A percentile compares a stretch with the other conserved stretches of the same genome.
phyloP scores from a whole-genome alignment of 257 asterid genomes.

The Sherardia arvensis region DNA sequence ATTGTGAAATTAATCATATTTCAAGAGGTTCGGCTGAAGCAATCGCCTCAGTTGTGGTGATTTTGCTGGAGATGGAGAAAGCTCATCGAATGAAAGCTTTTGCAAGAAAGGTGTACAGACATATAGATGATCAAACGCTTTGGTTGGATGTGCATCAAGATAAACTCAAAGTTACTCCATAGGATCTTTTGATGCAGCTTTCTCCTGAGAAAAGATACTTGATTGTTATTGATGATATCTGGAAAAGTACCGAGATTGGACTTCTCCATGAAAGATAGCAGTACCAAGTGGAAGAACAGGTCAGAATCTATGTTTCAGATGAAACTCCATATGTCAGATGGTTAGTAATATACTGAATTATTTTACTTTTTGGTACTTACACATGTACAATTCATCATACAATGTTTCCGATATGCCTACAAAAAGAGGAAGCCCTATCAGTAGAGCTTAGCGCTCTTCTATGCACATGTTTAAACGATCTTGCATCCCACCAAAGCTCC shows the following conservation, averaged over 20 bases:
- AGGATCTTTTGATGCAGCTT: constrained; percentile 12
- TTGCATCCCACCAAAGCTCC: too few relatives aligned
- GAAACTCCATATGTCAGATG: background rate
- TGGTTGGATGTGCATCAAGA: constrained; percentile 8
- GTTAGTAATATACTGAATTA: background rate
- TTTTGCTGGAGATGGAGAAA: constrained; percentile 2
- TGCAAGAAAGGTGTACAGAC: constrained; percentile 6
- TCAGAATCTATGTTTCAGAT: background rate
- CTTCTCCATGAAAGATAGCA: background rate
- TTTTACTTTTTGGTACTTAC: background rate
- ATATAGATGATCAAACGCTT: background rate
- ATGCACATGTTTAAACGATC: too few relatives aligned
- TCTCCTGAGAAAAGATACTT: constrained; percentile 7
- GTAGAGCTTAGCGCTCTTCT: too few relatives aligned
- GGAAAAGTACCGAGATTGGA: constrained; percentile 5
- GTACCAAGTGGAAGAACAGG: constrained; percentile 2
- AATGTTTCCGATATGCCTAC: too few relatives aligned
- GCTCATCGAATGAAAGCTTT: constrained; percentile 4
- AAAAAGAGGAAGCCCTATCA: too few relatives aligned
- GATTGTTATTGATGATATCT: constrained; percentile 11
- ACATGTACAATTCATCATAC: too few relatives aligned
- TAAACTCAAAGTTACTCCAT: constrained; percentile 6
- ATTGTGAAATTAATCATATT: background rate
- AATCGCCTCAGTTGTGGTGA: background rate
- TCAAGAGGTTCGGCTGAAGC: background rate